phyloP scores from a whole-genome alignment of 352 stramenopile species.

The Globisporangium radiosum region DNA sequence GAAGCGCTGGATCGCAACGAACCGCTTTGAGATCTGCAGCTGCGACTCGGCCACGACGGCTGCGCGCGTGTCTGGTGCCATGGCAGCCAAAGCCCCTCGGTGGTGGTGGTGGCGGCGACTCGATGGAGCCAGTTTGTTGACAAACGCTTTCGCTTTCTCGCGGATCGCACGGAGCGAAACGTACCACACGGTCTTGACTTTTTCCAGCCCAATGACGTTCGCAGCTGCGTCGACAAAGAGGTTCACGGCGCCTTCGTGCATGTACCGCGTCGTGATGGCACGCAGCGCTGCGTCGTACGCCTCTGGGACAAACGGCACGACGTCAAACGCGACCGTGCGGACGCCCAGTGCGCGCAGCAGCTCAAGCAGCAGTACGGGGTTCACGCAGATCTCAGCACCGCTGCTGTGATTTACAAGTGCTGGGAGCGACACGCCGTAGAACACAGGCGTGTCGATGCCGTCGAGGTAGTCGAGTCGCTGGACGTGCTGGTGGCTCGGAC shows the following conservation, averaged over 20 bases:
- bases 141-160: constrained; percentile 73
- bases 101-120: constrained; percentile 6
- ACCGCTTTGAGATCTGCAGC: constrained; percentile 38
- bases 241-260: constrained; percentile 69
- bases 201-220: constrained; percentile 77
- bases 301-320: constrained; percentile 33
- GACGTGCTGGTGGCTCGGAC: constrained; percentile 67
- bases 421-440: constrained; percentile 70
- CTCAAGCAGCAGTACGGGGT: constrained; percentile 63
- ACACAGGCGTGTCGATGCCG: constrained; percentile 61
- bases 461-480: constrained; percentile 60
- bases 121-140: constrained; percentile 24
- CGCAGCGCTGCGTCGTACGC: constrained; percentile 27
- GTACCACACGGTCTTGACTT: constrained; percentile 83
- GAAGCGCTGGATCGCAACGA: constrained; percentile 45
- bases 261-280: constrained; percentile 41
- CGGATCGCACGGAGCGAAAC: constrained; percentile 83
- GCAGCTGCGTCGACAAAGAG: constrained; percentile 55
- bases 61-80: constrained; percentile 9
- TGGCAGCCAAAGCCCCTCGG: no score
- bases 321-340: constrained; percentile 51
- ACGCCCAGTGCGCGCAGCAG: constrained; percentile 46
- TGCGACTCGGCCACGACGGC: constrained; percentile 17
- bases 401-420: constrained; percentile 4
- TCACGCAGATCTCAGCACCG: constrained; percentile 67